Conservation (phyloP, 768 basidiomycete species). For the Tephrocybe sp. region DNA sequence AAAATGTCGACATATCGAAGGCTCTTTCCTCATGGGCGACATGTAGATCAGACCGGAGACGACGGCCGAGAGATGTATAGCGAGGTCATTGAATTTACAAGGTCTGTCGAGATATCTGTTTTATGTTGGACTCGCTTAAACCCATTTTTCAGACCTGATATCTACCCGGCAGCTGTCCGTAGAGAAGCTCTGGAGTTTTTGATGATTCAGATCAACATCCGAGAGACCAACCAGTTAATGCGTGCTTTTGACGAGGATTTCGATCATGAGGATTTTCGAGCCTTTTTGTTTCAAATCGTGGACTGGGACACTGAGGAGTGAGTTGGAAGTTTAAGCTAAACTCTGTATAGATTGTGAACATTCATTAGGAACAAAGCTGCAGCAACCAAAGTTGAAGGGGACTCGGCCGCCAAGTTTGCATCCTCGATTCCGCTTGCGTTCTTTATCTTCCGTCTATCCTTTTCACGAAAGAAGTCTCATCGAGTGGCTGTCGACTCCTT, state of each 20-base stretch:
- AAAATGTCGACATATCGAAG: slow-evolving; percentile 7
- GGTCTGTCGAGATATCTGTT: background rate
- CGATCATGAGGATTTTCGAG: slow-evolving; percentile 5
- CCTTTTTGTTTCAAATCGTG: slow-evolving; percentile 6
- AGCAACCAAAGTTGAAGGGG: background rate
- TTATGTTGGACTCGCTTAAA: background rate
- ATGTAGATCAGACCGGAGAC: background rate
- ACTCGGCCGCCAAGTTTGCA: slow-evolving; percentile 5
- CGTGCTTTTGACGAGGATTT: slow-evolving; percentile 6
- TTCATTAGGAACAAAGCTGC: background rate
- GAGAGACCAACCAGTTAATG: slow-evolving; percentile 10
- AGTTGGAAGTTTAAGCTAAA: background rate
- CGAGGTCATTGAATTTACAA: slow-evolving; percentile 11
- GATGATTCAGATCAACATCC: slow-evolving; percentile 11
- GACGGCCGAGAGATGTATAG: slow-evolving; percentile 9
- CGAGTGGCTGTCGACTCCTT: slow-evolving; percentile 6
- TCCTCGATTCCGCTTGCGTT: slow-evolving; percentile 8
- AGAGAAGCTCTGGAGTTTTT: slow-evolving; percentile 7
- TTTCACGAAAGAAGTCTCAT: slow-evolving; percentile 6
- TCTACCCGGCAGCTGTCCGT: slow-evolving; percentile 8
- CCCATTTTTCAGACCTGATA: background rate
- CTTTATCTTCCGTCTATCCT: slow-evolving; percentile 9
- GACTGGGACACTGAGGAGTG: slow-evolving; percentile 7
- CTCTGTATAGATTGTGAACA: background rate
- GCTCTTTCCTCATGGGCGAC: slow-evolving; percentile 9